phyloP scores from a whole-genome alignment of 805 yeast species.

The Sungouiozyma ichnusensis region DNA sequence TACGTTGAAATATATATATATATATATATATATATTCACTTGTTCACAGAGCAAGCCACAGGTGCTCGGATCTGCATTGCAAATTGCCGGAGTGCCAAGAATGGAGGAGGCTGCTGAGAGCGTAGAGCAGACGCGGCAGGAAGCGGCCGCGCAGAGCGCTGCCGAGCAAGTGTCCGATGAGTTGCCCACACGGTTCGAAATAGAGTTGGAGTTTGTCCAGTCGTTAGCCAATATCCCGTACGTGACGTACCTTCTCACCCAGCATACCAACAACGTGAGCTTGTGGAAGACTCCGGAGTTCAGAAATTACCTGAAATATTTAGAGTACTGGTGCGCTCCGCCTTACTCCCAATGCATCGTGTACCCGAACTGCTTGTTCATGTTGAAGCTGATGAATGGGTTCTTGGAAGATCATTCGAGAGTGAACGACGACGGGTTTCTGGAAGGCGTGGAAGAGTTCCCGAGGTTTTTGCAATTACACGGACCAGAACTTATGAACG shows the following conservation, averaged over 20 bases:
- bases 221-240: conserved; percentile 85
- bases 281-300: conserved; percentile 58
- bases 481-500: conserved; percentile 42
- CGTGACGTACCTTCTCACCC: conserved; percentile 68
- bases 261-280: conserved; percentile 37
- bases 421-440: conserved; percentile 36
- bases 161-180: too few relatives aligned
- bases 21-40: too few relatives aligned
- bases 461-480: conserved; percentile 37
- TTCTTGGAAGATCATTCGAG: conserved; percentile 19
- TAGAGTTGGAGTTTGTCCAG: conserved; percentile 63
- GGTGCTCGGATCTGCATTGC: too few relatives aligned
- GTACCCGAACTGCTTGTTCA: conserved; percentile 81
- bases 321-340: conserved; percentile 79
- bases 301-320: conserved; percentile 62
- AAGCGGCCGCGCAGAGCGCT: too few relatives aligned
- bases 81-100: too few relatives aligned
- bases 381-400: conserved; percentile 46
- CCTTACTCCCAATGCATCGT: conserved; percentile 41
- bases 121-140: too few relatives aligned
- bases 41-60: too few relatives aligned
- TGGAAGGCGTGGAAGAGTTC: conserved; percentile 41
- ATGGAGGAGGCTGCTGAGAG: too few relatives aligned
- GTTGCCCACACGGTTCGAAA: conserved; percentile 42
- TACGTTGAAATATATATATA: too few relatives aligned